Evolutionary conservation across 306 rosid genomes (phyloP), one percentile per base, ranked within the genome.

Genomic region (Inga laurina): DNA sequence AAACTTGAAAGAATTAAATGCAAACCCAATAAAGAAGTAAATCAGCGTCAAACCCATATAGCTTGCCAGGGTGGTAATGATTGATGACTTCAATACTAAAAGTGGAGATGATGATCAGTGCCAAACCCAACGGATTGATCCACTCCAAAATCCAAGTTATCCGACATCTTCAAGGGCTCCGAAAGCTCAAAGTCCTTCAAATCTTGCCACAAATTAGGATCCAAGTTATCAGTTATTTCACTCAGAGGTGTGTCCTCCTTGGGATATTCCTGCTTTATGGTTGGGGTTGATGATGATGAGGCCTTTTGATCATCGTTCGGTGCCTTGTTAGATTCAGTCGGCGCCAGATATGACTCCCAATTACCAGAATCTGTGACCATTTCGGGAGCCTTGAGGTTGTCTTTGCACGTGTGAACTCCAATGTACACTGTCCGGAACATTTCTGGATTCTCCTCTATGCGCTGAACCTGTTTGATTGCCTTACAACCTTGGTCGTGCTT

Each of bases 381-480:
- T 64, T 86, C 88, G 3, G 94, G 90, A 49, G 85, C 80, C 34
- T 83, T 87, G n/a, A 85, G 75, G 10, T 16, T 77, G 83, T 72
- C 74, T 51, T 73, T 82, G 89, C 98, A 95, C 7, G 95, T 95
- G 88, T 95, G 98, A 5, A 68, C 56, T 2, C 92, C 97, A 10
- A 92, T 93, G 84, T 93, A 95, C 2, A 92, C 93, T 7, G 75
- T 91, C 4, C 45, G 87, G 82, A 72, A 95, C 87, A 24, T n/a
- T 41, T 74, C 78, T 4, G 97, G 93, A 57, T 76, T 85, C 52
- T 82, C 92, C 76, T 90, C 76, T 37, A 77, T 48, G 71, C 79
- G 83, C 77, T 95, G 98, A 46, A 95, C 98, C 57, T 92, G 98
- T 79, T 90, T 95, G 39, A 82, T 82, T 54, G 98, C 98, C 27